Conservation (phyloP, 306 rosid species). For the Lathyrus aphaca region DNA sequence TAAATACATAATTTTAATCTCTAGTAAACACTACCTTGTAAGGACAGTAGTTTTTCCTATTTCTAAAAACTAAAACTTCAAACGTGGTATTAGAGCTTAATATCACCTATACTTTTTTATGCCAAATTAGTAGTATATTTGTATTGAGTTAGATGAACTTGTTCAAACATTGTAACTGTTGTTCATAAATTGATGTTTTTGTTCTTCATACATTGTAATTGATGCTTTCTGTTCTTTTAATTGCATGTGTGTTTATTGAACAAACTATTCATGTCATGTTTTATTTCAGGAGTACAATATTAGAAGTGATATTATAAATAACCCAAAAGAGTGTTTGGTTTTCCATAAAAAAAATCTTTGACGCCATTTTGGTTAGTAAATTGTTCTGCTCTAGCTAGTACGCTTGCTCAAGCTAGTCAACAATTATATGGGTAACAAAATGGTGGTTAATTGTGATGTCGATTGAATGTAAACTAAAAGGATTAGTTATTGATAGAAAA, state of each 20-base stretch:
- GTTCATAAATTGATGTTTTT: not conserved
- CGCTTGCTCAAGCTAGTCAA: no score
- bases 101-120: not conserved
- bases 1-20: constrained; percentile 5
- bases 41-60: not conserved
- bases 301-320: constrained; percentile 68
- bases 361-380: constrained; percentile 77
- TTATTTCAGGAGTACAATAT: constrained; percentile 83
- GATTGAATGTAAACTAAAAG: no score
- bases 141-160: constrained; percentile 3
- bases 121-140: constrained; percentile 4
- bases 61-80: not conserved
- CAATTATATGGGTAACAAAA: no score
- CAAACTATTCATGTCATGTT: constrained; percentile 30
- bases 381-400: no score
- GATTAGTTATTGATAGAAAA: no score
- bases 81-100: not conserved
- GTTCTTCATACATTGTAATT: constrained; percentile 14
- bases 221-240: constrained; percentile 10
- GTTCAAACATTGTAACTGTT: not conserved
- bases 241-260: constrained; percentile 6
- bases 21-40: not conserved
- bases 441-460: no score
- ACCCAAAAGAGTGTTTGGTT: constrained; percentile 86
- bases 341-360: constrained; percentile 92